These are phyloP conservation scores for Pseudogymnoascus sp. DNA, from an alignment of 2,329 filamentous ascomycete species.

Conservation along the genomic window DNA sequence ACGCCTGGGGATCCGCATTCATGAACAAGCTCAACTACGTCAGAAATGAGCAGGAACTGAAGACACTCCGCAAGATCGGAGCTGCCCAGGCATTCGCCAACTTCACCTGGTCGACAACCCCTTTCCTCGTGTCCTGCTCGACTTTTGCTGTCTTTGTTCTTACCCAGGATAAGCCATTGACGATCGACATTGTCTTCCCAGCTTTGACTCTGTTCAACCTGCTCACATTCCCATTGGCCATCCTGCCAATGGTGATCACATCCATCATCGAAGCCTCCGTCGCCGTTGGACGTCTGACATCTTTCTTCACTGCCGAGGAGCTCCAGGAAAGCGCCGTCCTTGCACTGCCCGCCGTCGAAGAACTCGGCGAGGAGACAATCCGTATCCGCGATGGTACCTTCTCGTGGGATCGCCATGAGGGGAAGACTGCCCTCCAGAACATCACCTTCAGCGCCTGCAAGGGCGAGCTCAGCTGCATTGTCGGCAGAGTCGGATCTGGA, in stretches of 20 bases:
- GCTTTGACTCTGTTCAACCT: conserved; percentile 90
- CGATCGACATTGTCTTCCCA: conserved; percentile 92
- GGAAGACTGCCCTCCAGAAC: conserved; percentile 62
- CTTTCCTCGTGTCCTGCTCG: conserved; percentile 93
- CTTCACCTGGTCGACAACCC: conserved; percentile 96
- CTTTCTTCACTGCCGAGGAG: conserved; percentile 81
- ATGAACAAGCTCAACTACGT: conserved; percentile 97
- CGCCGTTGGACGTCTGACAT: conserved; percentile 74
- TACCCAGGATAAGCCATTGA: conserved; percentile 70
- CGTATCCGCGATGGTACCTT: conserved; percentile 78
- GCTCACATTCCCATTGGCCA: conserved; percentile 85
- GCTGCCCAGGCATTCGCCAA: conserved; percentile 90
- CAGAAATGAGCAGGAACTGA: conserved; percentile 89
- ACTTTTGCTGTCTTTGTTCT: conserved; percentile 93
- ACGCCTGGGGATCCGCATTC: conserved; percentile 94
- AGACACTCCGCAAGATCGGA: conserved; percentile 92
- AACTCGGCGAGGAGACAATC: conserved; percentile 77
- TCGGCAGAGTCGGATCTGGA: conserved; percentile 87
- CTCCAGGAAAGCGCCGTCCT: conserved; percentile 77
- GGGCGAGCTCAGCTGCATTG: conserved; percentile 85
- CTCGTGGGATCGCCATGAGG: conserved; percentile 84
- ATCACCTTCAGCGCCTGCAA: conserved; percentile 87
- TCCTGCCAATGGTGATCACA: conserved; percentile 96
- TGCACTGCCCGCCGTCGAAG: conserved; percentile 58
- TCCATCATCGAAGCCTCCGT: conserved; percentile 94